Percentiles rank a stretch among this genome's conserved stretches.
Evolutionary conservation across 257 asterid genomes (phyloP).

Genomic region (Solanum bulbocastanum): DNA sequence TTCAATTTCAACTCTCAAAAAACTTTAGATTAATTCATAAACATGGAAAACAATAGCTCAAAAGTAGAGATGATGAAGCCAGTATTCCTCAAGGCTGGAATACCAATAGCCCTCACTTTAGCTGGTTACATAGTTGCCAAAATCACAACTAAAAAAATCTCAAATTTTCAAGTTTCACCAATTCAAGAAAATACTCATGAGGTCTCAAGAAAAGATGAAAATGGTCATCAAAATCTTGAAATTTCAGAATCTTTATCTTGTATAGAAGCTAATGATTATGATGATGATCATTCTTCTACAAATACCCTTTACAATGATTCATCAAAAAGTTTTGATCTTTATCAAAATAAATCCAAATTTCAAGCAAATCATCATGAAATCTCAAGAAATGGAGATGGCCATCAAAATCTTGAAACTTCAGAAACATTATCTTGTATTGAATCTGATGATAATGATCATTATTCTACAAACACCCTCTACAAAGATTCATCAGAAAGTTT

Average conservation of each 20-base stretch:
- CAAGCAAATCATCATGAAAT: not conserved
- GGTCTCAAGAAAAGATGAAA: slow-evolving; percentile 6
- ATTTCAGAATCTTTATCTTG: slow-evolving; percentile 8
- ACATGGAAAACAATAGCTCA: slow-evolving; percentile 38
- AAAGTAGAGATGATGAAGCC: slow-evolving; percentile 37
- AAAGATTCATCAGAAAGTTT: not conserved
- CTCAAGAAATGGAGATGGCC: slow-evolving; percentile 2
- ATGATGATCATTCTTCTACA: not conserved
- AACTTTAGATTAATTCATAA: not conserved
- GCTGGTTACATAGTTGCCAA: slow-evolving; percentile 38
- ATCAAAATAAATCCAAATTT: not conserved
- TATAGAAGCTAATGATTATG: not conserved
- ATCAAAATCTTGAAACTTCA: slow-evolving; percentile 14
- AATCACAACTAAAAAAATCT: slow-evolving; percentile 14
- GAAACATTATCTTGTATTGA: not conserved
- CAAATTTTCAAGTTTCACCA: not conserved
- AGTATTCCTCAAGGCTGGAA: slow-evolving; percentile 36
- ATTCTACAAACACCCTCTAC: not conserved
- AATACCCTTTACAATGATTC: not conserved
- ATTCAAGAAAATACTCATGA: not conserved
- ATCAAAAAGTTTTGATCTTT: not conserved
- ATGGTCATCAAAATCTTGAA: slow-evolving; percentile 9
- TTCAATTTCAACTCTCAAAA: not conserved
- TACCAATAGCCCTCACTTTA: slow-evolving; percentile 48
- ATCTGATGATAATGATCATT: not conserved